Evolutionary conservation across 2,329 filamentous ascomycete genomes (phyloP), one percentile per base, ranked within the genome.

Genomic region (Penicillium sumatraense): DNA sequence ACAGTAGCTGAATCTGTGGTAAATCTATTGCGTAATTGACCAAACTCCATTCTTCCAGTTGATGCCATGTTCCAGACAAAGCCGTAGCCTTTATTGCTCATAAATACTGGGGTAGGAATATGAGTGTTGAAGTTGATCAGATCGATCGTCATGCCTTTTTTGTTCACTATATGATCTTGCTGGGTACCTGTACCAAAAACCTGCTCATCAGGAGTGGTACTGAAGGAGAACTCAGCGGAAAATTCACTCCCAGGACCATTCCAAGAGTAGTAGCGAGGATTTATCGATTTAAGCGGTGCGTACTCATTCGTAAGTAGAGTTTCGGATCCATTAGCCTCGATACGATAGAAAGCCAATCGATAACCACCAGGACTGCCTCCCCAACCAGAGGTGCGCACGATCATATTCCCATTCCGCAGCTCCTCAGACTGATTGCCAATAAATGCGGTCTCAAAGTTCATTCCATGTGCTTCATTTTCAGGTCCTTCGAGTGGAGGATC

Each of bases 171-270:
- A 0, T 82, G 81, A 58, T 87, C 84, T 59, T 87, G 85, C 54
- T 88, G 86, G 65, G 87, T 85, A 0, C 85, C 85, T 79, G 87
- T 87, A 26, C 85, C 85, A 63, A 79, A 87, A 13, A 88, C 79
- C 62, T 80, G 81, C 65, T 88, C 85, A n/a, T 62, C 57, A 1
- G 67, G 66, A 0, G 70, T 70, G n/a, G 67, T 69, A 33, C 61
- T 62, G 57, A 73, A 75, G 1, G 72, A 72, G 54, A 73, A 75
- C 5, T 70, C 67, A 8, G 72, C 69, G 1, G 58, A 58, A 46
- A 75, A 75, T 35, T 74, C 72, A 23, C 70, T 70, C 2, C 72
- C 70, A 0, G 68, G 63, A 2, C 68, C 68, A 14, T 61, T 66
- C 70, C 71, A 75, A 0, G 60, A 65, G 53, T 75, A 75, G 45